Evolutionary conservation across 768 basidiomycete species (phyloP).

Genomic region (Suillus americanus): DNA sequence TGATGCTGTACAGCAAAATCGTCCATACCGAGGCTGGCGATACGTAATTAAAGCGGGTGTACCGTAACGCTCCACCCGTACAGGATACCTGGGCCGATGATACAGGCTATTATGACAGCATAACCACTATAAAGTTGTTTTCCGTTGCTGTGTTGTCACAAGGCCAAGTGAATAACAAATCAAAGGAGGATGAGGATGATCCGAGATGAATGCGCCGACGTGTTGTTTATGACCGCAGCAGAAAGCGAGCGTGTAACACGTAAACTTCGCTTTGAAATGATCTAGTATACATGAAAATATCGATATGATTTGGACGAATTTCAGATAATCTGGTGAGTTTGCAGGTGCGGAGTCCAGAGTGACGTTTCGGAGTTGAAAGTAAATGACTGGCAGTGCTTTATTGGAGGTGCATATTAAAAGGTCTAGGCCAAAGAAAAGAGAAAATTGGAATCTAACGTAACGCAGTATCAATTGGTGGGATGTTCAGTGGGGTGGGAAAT

Average conservation of each 20-base stretch:
- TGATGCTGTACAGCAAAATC: background rate
- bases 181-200: background rate
- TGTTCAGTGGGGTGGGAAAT: too few species aligned
- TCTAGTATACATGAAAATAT: too few species aligned
- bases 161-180: background rate
- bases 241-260: conserved; percentile 5
- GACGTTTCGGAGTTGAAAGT: too few species aligned
- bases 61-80: background rate
- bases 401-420: too few species aligned
- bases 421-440: too few species aligned
- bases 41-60: background rate
- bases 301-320: too few species aligned
- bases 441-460: too few species aligned
- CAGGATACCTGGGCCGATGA: background rate
- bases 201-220: background rate
- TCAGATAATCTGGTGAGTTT: too few species aligned
- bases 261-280: background rate
- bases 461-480: too few species aligned
- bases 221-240: background rate
- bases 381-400: too few species aligned
- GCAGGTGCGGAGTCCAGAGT: too few species aligned
- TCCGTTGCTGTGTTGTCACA: background rate
- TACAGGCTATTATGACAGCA: background rate
- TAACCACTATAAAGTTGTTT: background rate
- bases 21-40: background rate